A percentile compares a stretch with the other conserved stretches of the same genome.
Conservation (phyloP, 345 rosid genomes). For the Lepidium africanum region DNA sequence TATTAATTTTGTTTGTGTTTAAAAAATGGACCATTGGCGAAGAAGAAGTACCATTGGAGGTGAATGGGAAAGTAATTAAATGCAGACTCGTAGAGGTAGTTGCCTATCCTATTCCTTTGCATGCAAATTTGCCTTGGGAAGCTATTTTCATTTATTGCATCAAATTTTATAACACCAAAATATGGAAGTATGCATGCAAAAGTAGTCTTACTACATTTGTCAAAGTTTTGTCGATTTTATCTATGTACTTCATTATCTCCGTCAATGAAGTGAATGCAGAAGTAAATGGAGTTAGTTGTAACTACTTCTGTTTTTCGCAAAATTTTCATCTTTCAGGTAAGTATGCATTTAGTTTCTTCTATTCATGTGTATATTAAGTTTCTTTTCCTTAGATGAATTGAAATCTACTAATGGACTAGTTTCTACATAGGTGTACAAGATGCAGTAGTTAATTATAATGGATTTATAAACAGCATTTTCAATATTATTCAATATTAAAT, state of each 20-base stretch:
- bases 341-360: background rate
- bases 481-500: constrained; percentile 8
- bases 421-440: constrained; percentile 1
- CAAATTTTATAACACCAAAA: background rate
- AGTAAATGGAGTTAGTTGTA: constrained; percentile 20
- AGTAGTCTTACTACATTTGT: no score
- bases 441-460: background rate
- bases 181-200: no score
- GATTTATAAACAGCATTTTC: constrained; percentile 16
- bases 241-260: no score
- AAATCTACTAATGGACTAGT: background rate
- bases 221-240: no score
- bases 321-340: background rate
- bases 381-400: background rate
- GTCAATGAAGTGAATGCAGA: constrained; percentile 1
- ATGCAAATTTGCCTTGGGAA: constrained; percentile 7
- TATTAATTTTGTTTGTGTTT: background rate
- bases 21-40: background rate
- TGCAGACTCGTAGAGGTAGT: background rate
- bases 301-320: background rate
- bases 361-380: background rate
- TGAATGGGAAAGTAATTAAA: background rate
- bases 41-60: background rate
- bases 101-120: background rate
- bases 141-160: background rate